Base-by-base conservation (phyloP, 108 stramenopile genomes). In the Discostella pseudostelligera region DNA sequence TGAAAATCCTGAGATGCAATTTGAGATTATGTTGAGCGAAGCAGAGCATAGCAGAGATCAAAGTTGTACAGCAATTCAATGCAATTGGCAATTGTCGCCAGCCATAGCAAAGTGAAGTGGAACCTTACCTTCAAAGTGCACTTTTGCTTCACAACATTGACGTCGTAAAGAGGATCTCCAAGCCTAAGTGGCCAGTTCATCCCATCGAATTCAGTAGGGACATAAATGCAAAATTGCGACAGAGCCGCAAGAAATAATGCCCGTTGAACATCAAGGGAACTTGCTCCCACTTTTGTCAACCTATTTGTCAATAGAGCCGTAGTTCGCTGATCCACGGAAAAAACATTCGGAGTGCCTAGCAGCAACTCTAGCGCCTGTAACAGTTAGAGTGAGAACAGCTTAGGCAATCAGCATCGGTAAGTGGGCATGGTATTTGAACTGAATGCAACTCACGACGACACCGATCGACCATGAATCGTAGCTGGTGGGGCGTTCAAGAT, bases 281-380 rank as follows among this genome's bases (percentile, higher is more conserved):
- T 58, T 25, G 91, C 85, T 12, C 84, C 82, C 51, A 85, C 85
- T 51, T 81, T 82, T 37, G 64, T 59, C 65, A 96, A 79, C 51
- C 79, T 83, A 36, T 87, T 75, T 0, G 87, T 87, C 21, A 96
- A 59, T 4, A 97, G 57, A 3, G 92, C 93, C 0, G 79, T 87
- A 16, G 97, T 97, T 51, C 97, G 63, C 49, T 96, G 94, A 61
- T 96, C 96, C 17, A 97, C 94, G 13, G 82, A 81, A 56, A 97
- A 97, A 2, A 96, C 96, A 72, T 96, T 87, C 0, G 97, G 95
- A 4, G 96, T 96, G 0, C 97, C 97, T 2, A 98, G 76, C 2
- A 98, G 51, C 40, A 98, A 37, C 65, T 98, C 97, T 8, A 96
- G 78, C 4, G 87, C 85, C 61, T 57, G 20, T 11, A 39, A 49